Evolutionary conservation across 495 filamentous ascomycete species (phyloP).

Genomic region (Penicillium alfredii): DNA sequence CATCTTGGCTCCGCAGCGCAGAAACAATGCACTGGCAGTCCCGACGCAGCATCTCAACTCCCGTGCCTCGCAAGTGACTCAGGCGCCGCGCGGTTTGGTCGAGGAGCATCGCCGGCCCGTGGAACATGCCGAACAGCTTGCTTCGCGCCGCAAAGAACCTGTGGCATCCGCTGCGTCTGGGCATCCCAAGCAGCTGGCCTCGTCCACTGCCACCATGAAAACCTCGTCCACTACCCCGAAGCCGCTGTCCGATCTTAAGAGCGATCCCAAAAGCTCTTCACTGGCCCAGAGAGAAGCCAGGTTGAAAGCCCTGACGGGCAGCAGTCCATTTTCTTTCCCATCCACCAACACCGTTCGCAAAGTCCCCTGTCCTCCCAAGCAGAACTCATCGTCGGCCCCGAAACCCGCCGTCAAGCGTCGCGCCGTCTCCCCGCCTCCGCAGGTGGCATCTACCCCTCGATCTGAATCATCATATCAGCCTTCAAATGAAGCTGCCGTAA

Average conservation of each 20-base stretch:
- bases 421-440: conserved; percentile 8
- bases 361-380: conserved; percentile 2
- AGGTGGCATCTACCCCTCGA: neutral
- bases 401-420: conserved; percentile 7
- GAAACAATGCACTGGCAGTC: conserved; percentile 33
- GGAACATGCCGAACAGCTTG: conserved; percentile 8
- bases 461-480: neutral
- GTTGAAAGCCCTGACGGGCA: conserved; percentile 24
- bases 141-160: conserved; percentile 1
- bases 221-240: too few relatives aligned
- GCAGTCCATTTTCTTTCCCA: conserved; percentile 11
- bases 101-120: conserved; percentile 36
- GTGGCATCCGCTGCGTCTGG: conserved; percentile 19
- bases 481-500: neutral
- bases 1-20: conserved; percentile 33
- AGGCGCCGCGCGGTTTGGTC: conserved; percentile 38
- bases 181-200: too few relatives aligned
- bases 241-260: too few relatives aligned
- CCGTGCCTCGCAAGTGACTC: conserved; percentile 30
- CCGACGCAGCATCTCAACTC: conserved; percentile 38
- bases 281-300: conserved; percentile 29
- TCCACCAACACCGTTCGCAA: neutral
- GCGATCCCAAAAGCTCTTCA: conserved; percentile 1
- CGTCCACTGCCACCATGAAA: too few relatives aligned
- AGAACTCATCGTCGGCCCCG: conserved; percentile 2